Percentiles rank a stretch among this genome's conserved stretches.
These are phyloP conservation scores for Nakazawaea wyomingensis DNA, from an alignment of 805 yeast species.

Conservation along the genomic window DNA sequence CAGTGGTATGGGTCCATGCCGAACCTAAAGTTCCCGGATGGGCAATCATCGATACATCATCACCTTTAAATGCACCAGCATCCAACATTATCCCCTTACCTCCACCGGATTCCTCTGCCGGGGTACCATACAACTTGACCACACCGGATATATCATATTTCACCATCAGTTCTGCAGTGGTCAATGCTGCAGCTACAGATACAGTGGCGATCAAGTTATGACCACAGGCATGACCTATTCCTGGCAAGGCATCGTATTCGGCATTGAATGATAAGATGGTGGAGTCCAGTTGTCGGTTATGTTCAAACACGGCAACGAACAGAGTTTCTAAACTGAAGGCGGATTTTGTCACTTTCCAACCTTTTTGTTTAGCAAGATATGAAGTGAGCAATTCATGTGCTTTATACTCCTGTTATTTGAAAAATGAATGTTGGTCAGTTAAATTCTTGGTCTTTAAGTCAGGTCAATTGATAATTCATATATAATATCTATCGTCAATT, in stretches of 20 bases:
- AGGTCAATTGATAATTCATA: too few relatives aligned
- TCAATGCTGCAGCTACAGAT: constrained; percentile 18
- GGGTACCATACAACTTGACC: constrained; percentile 25
- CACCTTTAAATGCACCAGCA: constrained; percentile 23
- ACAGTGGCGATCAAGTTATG: constrained; percentile 25
- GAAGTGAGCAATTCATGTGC: constrained; percentile 22
- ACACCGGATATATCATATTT: constrained; percentile 22
- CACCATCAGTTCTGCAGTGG: constrained; percentile 19
- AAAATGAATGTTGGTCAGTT: neutral
- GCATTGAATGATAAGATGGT: constrained; percentile 22
- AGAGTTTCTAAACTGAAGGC: constrained; percentile 23
- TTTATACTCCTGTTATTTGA: constrained; percentile 16
- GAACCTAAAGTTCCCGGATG: constrained; percentile 19
- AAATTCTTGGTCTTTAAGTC: too few relatives aligned
- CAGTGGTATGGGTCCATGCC: constrained; percentile 18
- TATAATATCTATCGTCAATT: too few relatives aligned
- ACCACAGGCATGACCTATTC: constrained; percentile 27
- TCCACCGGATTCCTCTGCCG: constrained; percentile 26
- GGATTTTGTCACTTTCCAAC: constrained; percentile 21
- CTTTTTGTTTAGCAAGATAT: constrained; percentile 18
- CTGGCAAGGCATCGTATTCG: constrained; percentile 26
- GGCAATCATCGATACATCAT: constrained; percentile 23
- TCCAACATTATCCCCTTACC: constrained; percentile 22
- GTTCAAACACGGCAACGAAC: constrained; percentile 17
- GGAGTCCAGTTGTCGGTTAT: constrained; percentile 13